Percentiles rank a stretch among this genome's conserved stretches.
phyloP scores from a whole-genome alignment of 2,329 filamentous ascomycete species.

The Cladosporium sphaerospermum region DNA sequence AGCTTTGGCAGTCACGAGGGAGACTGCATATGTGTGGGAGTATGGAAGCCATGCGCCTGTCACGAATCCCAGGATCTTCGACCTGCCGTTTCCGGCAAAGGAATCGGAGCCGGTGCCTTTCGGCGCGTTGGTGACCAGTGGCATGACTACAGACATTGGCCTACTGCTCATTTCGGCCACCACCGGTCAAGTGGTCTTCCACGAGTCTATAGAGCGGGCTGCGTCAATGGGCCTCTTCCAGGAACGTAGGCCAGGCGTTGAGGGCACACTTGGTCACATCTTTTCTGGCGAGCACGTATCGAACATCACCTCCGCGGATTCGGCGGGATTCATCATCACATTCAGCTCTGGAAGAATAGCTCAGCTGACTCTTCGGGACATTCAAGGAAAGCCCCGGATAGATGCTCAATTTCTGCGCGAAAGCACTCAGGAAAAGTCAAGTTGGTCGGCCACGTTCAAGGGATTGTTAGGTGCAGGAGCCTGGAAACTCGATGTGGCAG shows the following conservation, averaged over 20 bases:
- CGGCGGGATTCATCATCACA: conserved; percentile 75
- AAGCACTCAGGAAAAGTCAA: conserved; percentile 50
- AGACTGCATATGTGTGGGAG: conserved; percentile 83
- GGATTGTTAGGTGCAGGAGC: conserved; percentile 65
- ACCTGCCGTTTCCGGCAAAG: conserved; percentile 66
- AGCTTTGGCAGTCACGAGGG: conserved; percentile 72
- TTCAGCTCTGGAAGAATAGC: conserved; percentile 82
- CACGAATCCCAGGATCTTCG: conserved; percentile 73
- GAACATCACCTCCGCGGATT: conserved; percentile 76
- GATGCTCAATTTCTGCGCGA: conserved; percentile 69
- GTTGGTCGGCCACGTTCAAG: conserved; percentile 76
- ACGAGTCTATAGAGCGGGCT: conserved; percentile 89
- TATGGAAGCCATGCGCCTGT: conserved; percentile 61
- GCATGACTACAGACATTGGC: conserved; percentile 72
- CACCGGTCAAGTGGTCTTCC: conserved; percentile 82
- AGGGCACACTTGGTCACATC: conserved; percentile 65
- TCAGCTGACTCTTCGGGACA: conserved; percentile 78
- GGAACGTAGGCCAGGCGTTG: conserved; percentile 73
- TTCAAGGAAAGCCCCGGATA: conserved; percentile 77
- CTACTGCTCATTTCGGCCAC: conserved; percentile 79
- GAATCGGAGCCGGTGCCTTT: conserved; percentile 68
- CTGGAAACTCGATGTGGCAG: conserved; percentile 70
- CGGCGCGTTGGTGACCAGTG: conserved; percentile 73
- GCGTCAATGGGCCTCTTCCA: conserved; percentile 77
- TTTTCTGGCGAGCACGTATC: conserved; percentile 71